A percentile compares a stretch with the other conserved stretches of the same genome.
These are phyloP conservation scores for Arthroderma sp. DNA, from an alignment of 2,329 filamentous ascomycete species.

Conservation along the genomic window DNA sequence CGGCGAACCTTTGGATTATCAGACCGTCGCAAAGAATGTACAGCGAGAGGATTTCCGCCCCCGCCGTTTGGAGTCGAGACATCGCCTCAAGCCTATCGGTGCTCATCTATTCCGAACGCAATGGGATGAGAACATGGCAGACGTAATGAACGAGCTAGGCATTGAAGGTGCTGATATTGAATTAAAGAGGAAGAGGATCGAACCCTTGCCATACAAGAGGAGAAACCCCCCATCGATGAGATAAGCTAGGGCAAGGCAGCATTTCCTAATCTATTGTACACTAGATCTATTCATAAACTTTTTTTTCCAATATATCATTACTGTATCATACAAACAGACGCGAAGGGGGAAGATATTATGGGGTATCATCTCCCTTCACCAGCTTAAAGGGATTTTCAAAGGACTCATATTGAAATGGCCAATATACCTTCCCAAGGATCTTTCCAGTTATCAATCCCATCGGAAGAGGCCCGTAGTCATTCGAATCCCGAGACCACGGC, in stretches of 20 bases:
- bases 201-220: conserved; percentile 52
- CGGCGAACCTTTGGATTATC: conserved; percentile 45
- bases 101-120: conserved; percentile 75
- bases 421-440: conserved; percentile 45
- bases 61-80: conserved; percentile 58
- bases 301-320: not conserved
- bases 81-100: conserved; percentile 59
- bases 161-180: conserved; percentile 68
- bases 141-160: conserved; percentile 68
- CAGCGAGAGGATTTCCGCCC: conserved; percentile 59
- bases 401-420: conserved; percentile 23
- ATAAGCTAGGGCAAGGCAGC: conserved; percentile 14
- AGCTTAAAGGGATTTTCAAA: conserved; percentile 24
- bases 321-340: too few species aligned
- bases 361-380: not conserved
- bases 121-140: conserved; percentile 81
- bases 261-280: conserved; percentile 4
- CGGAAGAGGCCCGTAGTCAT: conserved; percentile 74
- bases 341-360: too few species aligned
- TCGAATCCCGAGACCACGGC: conserved; percentile 69
- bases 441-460: conserved; percentile 75
- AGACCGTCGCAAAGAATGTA: conserved; percentile 37
- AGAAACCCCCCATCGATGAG: conserved; percentile 37
- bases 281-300: conserved; percentile 14
- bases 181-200: conserved; percentile 66